Conservation (phyloP, 768 basidiomycete species). For the Phaffia australis region DNA sequence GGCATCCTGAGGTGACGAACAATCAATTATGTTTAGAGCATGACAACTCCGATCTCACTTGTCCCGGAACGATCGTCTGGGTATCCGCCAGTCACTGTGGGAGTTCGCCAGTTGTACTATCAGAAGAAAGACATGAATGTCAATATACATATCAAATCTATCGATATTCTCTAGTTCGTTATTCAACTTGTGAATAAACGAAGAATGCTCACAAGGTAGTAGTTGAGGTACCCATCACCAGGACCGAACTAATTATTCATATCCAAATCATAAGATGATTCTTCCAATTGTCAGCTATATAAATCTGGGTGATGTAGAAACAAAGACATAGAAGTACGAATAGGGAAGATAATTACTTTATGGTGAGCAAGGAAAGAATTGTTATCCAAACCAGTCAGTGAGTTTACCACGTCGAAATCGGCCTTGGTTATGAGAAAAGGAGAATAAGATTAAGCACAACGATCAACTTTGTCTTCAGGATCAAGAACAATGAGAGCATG, state of each 20-base stretch:
- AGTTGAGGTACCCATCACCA: conserved; percentile 67
- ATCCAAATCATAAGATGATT: background rate
- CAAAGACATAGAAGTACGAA: background rate
- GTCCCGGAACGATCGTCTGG: conserved; percentile 39
- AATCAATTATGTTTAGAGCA: conserved; percentile 45
- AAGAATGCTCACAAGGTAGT: conserved; percentile 5
- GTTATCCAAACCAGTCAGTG: conserved; percentile 91
- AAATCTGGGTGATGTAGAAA: background rate
- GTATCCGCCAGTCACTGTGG: conserved; percentile 56
- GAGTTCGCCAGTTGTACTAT: conserved; percentile 81
- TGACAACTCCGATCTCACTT: conserved; percentile 62
- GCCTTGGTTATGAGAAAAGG: conserved; percentile 41
- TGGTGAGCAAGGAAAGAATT: conserved; percentile 65
- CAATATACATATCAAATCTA: background rate
- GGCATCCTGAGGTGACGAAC: too few relatives aligned
- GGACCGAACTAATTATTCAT: conserved; percentile 55
- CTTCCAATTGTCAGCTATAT: conserved; percentile 35
- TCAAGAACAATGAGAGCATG: background rate
- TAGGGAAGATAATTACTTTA: conserved; percentile 46
- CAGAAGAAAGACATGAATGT: conserved; percentile 48
- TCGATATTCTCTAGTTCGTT: conserved; percentile 20
- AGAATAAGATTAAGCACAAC: background rate
- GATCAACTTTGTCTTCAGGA: background rate
- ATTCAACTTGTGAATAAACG: conserved; percentile 15
- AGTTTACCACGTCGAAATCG: conserved; percentile 94